Conservation (phyloP, 768 basidiomycete species). For the Strobilomyces dryophilus region DNA sequence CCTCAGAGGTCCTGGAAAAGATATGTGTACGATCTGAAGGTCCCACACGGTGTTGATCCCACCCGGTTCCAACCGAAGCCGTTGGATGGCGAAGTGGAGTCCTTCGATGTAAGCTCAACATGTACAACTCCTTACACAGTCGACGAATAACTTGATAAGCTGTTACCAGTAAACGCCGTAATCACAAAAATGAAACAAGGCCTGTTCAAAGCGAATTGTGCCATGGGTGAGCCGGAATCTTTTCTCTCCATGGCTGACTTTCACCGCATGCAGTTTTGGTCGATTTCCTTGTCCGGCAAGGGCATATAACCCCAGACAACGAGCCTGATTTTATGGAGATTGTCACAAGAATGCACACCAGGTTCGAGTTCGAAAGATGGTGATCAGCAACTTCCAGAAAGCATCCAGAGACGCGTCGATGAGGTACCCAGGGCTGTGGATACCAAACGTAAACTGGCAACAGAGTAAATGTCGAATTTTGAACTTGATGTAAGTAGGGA, state of each 20-base stretch:
- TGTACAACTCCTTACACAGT: neutral
- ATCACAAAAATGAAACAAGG: conserved; percentile 60
- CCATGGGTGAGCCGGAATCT: conserved; percentile 51
- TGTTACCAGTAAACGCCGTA: conserved; percentile 62
- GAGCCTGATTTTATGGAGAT: conserved; percentile 84
- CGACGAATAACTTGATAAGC: conserved; percentile 35
- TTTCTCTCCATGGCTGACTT: neutral
- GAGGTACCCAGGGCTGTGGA: neutral
- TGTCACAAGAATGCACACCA: conserved; percentile 64
- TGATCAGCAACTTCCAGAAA: neutral
- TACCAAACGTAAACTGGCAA: neutral
- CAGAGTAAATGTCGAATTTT: no score
- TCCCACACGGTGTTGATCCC: conserved; percentile 51
- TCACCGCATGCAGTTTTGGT: conserved; percentile 60
- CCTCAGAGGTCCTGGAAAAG: conserved; percentile 33
- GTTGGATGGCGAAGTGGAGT: conserved; percentile 91
- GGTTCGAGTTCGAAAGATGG: conserved; percentile 64
- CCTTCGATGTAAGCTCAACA: conserved; percentile 64
- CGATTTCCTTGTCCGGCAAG: conserved; percentile 86
- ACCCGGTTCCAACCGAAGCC: conserved; percentile 62
- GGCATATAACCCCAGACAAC: conserved; percentile 81
- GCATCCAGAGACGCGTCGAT: no score
- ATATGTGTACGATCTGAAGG: conserved; percentile 78
- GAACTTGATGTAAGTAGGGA: no score
- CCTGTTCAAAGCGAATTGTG: conserved; percentile 92